A percentile compares a stretch with the other conserved stretches of the same genome.
phyloP scores from a whole-genome alignment of 148 eudicot genomes.

The Rhododendron ovatum region DNA sequence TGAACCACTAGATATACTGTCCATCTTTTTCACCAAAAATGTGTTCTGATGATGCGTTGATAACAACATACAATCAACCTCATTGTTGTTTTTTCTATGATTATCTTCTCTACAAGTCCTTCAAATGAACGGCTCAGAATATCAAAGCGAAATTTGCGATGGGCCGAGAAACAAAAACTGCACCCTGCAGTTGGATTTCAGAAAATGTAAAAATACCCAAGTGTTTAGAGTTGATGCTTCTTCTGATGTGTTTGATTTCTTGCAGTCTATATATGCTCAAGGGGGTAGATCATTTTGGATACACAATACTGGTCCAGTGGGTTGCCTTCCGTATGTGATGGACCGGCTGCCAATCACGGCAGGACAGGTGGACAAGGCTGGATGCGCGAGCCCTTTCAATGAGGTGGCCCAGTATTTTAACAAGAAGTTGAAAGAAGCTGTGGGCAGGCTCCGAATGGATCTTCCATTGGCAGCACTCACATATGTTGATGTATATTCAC shows the following conservation, averaged over 20 bases:
- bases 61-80: too few species aligned
- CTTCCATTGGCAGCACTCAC: conserved; percentile 61
- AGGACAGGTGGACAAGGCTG: conserved; percentile 51
- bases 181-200: not conserved
- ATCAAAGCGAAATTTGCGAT: not conserved
- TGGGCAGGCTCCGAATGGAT: conserved; percentile 42
- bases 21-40: too few species aligned
- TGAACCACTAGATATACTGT: too few species aligned
- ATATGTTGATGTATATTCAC: conserved; percentile 74
- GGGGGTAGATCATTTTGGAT: conserved; percentile 94
- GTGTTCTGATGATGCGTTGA: too few species aligned
- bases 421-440: conserved; percentile 42
- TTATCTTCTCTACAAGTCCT: not conserved
- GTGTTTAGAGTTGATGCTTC: not conserved
- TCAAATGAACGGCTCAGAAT: not conserved
- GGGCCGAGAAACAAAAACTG: not conserved
- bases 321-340: conserved; percentile 75
- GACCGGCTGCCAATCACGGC: conserved; percentile 46
- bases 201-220: too few species aligned
- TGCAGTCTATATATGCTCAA: conserved; percentile 35
- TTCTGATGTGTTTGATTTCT: not conserved
- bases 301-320: conserved; percentile 91
- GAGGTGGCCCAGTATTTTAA: conserved; percentile 71
- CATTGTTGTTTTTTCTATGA: too few species aligned
- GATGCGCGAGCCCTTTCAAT: conserved; percentile 60